Percentiles rank a stretch among this genome's conserved stretches.
Evolutionary conservation across 352 stramenopile genomes (phyloP).

Genomic region (Thraustochytrium aureum): DNA sequence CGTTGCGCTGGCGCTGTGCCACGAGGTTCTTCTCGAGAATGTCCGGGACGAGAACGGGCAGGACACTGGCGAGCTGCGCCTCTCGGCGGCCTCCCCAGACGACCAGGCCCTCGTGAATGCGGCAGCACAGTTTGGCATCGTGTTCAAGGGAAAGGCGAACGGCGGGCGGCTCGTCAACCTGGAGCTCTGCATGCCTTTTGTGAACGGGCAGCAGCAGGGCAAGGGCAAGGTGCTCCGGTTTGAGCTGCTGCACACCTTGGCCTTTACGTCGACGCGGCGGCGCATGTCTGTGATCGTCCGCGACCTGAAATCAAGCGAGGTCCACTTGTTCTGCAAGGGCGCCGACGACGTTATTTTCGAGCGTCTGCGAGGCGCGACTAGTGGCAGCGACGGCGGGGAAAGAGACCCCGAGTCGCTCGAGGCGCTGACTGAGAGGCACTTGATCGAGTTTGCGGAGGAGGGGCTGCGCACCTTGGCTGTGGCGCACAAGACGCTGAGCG

Average conservation of each 20-base stretch:
- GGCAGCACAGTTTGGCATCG: slow-evolving; percentile 73
- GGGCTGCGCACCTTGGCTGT: slow-evolving; percentile 80
- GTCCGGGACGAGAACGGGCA: slow-evolving; percentile 38
- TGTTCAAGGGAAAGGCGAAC: slow-evolving; percentile 68
- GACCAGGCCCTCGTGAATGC: slow-evolving; percentile 87
- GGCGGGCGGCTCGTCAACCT: slow-evolving; percentile 60
- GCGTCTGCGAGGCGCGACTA: slow-evolving; percentile 69
- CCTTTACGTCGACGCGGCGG: slow-evolving; percentile 97
- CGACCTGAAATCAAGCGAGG: slow-evolving; percentile 64
- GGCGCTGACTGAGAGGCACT: too few species aligned
- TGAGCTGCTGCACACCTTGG: slow-evolving; percentile 91
- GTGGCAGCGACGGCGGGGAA: too few species aligned
- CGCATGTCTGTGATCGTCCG: slow-evolving; percentile 97
- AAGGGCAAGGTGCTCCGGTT: slow-evolving; percentile 62
- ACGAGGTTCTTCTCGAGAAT: slow-evolving; percentile 31
- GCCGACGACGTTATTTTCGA: slow-evolving; percentile 88
- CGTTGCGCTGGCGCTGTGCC: slow-evolving; percentile 26
- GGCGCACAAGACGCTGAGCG: slow-evolving; percentile 62
- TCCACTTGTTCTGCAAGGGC: slow-evolving; percentile 82
- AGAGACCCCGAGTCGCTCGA: too few species aligned
- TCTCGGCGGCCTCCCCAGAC: slow-evolving; percentile 76
- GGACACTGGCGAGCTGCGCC: slow-evolving; percentile 10
- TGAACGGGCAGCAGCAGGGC: slow-evolving; percentile 55
- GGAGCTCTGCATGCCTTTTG: neutral
- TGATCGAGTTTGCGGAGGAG: slow-evolving; percentile 60